A percentile compares a stretch with the other conserved stretches of the same genome.
Conservation (phyloP, 768 basidiomycete genomes). For the Krasilnikovozyma curviuscula region DNA sequence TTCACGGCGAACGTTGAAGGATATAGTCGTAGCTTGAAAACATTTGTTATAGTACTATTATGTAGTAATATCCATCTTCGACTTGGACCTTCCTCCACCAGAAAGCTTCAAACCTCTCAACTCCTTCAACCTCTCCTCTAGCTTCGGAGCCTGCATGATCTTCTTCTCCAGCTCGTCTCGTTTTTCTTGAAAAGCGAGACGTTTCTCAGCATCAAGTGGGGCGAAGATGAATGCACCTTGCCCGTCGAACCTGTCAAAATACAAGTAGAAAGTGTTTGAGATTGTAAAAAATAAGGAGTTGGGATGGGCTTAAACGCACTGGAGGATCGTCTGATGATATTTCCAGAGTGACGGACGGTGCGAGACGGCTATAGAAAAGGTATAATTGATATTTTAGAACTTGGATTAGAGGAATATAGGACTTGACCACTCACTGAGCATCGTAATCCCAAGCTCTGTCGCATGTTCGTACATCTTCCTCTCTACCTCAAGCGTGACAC, state of each 20-base stretch:
- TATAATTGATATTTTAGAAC: background rate
- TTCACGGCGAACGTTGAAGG: too few species aligned
- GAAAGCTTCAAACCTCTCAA: constrained; percentile 34
- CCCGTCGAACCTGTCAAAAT: constrained; percentile 53
- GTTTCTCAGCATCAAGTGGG: constrained; percentile 60
- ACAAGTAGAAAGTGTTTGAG: background rate
- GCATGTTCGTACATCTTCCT: constrained; percentile 53
- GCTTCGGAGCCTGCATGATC: constrained; percentile 73
- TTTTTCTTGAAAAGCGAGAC: constrained; percentile 81
- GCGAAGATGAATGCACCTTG: constrained; percentile 79
- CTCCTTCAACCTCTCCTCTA: constrained; percentile 54
- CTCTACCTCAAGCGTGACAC: constrained; percentile 82
- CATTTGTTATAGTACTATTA: too few species aligned
- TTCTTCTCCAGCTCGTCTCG: constrained; percentile 73
- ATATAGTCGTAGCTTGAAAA: too few species aligned
- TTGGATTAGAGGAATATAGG: background rate
- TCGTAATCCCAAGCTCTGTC: constrained; percentile 10
- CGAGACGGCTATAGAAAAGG: constrained; percentile 7
- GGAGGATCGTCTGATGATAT: constrained; percentile 23
- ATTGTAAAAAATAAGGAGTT: background rate
- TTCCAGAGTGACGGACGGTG: constrained; percentile 12
- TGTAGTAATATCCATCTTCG: too few species aligned
- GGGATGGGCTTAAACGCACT: constrained; percentile 10
- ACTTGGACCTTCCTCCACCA: too few species aligned
- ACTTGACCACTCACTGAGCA: constrained; percentile 13